Conservation (phyloP, 2,329 filamentous ascomycete species). For the Neopestalotiopsis sp. region DNA sequence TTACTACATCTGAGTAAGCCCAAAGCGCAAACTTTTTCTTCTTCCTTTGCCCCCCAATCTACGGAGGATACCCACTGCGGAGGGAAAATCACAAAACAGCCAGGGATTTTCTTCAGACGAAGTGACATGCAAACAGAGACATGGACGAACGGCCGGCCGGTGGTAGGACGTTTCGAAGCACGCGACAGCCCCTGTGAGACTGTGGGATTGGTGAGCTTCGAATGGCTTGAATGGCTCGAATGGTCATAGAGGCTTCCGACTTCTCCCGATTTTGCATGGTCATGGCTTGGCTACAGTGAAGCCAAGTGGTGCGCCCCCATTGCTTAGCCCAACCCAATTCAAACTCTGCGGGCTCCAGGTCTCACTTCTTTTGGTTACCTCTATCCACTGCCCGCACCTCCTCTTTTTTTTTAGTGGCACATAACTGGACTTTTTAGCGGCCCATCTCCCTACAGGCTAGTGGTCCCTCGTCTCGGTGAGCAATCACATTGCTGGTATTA, state of each 20-base stretch:
- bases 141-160: no score
- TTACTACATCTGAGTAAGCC: background rate
- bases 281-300: background rate
- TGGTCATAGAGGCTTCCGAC: constrained; percentile 8
- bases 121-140: background rate
- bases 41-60: background rate
- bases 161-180: constrained; percentile 10
- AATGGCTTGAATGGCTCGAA: background rate
- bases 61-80: background rate
- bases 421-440: background rate
- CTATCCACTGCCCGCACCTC: background rate
- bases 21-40: constrained; percentile 1
- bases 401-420: background rate
- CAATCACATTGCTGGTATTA: background rate
- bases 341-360: background rate
- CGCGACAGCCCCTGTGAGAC: constrained; percentile 8
- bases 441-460: background rate
- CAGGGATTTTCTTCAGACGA: background rate
- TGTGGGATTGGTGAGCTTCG: no score
- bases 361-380: background rate
- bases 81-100: background rate
- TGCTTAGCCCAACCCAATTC: constrained; percentile 8
- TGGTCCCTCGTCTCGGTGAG: background rate
- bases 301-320: background rate
- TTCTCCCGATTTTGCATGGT: constrained; percentile 11